Conservation (phyloP, 768 basidiomycete species). For the Neoboletus subvelutipes region DNA sequence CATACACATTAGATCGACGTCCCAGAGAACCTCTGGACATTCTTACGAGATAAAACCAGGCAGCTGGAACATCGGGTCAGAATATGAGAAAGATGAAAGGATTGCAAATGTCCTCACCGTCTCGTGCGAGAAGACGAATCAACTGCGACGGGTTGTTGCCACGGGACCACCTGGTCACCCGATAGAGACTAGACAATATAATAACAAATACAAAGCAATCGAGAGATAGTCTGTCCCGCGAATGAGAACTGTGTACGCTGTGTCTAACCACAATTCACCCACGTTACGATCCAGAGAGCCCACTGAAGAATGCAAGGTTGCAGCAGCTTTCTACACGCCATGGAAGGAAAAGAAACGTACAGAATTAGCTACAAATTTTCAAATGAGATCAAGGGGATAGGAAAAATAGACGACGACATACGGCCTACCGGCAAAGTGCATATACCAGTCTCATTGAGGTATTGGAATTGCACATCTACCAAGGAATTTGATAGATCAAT, state of each 20-base stretch:
- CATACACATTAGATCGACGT: not conserved
- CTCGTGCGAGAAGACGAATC: conserved; percentile 19
- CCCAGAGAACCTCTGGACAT: not conserved
- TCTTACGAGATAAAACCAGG: conserved; percentile 19
- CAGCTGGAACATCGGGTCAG: conserved; percentile 7
- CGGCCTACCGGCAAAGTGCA: conserved; percentile 7
- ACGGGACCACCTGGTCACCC: not conserved
- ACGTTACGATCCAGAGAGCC: conserved; percentile 11
- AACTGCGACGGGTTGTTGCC: conserved; percentile 8
- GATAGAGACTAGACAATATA: conserved; percentile 6
- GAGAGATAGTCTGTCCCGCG: conserved; percentile 13
- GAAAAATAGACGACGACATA: conserved; percentile 8
- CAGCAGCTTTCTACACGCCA: not conserved
- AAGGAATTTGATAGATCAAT: not conserved
- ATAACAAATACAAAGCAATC: conserved; percentile 11
- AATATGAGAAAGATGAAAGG: not conserved
- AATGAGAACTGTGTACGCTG: not conserved
- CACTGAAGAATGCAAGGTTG: conserved; percentile 12
- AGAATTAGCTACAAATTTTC: not conserved
- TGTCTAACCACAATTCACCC: not conserved
- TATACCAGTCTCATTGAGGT: conserved; percentile 14
- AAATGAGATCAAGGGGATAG: not conserved
- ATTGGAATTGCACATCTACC: conserved; percentile 1
- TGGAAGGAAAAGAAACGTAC: conserved; percentile 8
- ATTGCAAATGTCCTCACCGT: conserved; percentile 17